phyloP scores from a whole-genome alignment of 495 filamentous ascomycete genomes.

The Hypoxylon trugodes region DNA sequence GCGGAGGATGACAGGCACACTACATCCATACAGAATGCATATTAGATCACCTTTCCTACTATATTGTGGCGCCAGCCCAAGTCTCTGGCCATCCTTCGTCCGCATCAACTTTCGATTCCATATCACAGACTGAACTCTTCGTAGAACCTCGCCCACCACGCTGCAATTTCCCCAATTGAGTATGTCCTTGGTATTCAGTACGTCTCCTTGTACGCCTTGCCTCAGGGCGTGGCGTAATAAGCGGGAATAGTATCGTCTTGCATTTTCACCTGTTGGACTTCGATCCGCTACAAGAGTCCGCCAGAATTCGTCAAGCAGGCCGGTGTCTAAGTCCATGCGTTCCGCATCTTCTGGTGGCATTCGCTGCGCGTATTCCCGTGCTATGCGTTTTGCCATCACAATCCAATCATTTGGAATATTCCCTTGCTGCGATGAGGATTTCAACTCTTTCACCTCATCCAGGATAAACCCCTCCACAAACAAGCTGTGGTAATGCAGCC shows the following conservation, averaged over 20 bases:
- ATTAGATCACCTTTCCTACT: conserved; percentile 41
- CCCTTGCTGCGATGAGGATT: conserved; percentile 31
- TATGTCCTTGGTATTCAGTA: conserved; percentile 15
- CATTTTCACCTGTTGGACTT: conserved; percentile 43
- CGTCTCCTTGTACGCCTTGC: conserved; percentile 38
- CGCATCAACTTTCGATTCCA: conserved; percentile 44
- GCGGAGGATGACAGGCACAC: conserved; percentile 51
- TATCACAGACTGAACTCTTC: conserved; percentile 39
- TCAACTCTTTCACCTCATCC: conserved; percentile 39
- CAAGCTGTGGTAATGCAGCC: conserved; percentile 47
- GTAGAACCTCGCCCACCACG: conserved; percentile 36
- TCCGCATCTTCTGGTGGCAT: too few species aligned
- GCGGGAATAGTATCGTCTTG: conserved; percentile 40
- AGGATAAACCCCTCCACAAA: conserved; percentile 49
- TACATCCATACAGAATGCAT: conserved; percentile 53
- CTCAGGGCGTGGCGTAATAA: conserved; percentile 32
- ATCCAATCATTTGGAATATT: conserved; percentile 25
- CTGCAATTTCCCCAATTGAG: conserved; percentile 21
- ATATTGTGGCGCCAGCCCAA: conserved; percentile 36
- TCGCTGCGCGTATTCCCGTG: too few species aligned
- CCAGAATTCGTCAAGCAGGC: conserved; percentile 52
- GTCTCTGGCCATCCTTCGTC: not conserved
- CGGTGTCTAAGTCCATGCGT: conserved; percentile 21
- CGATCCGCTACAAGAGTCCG: conserved; percentile 54
- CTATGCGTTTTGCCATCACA: conserved; percentile 23